Evolutionary conservation across 139 green algal species (phyloP).

Genomic region (Picochlorum sp.): DNA sequence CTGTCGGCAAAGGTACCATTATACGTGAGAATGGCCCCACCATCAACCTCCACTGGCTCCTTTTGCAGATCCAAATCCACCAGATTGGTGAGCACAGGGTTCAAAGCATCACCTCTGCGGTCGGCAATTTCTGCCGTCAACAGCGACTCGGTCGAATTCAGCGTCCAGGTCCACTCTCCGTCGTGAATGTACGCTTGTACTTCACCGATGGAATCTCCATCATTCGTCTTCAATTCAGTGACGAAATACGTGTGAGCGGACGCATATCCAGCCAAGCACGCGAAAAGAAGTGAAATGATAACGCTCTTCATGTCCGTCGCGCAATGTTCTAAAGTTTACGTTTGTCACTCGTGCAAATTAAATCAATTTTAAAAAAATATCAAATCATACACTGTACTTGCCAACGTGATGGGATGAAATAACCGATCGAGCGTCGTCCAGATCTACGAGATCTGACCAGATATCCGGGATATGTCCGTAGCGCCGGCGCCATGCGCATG

Average conservation of each 20-base stretch:
- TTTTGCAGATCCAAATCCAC: not conserved
- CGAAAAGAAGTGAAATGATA: slow-evolving; percentile 4
- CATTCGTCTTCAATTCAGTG: slow-evolving; percentile 3
- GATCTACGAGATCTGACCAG: too few species aligned
- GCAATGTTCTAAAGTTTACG: not conserved
- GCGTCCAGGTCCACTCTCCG: slow-evolving; percentile 3
- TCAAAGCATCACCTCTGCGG: slow-evolving; percentile 4
- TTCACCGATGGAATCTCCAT: slow-evolving; percentile 4
- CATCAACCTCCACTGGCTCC: slow-evolving; percentile 1
- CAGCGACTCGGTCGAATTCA: slow-evolving; percentile 4
- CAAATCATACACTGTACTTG: not conserved
- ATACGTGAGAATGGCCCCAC: slow-evolving; percentile 3
- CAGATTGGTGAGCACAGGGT: slow-evolving; percentile 1
- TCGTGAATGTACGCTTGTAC: slow-evolving; percentile 1
- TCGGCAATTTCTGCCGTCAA: slow-evolving; percentile 4
- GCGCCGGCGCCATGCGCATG: too few species aligned
- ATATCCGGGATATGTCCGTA: too few species aligned
- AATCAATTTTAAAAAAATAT: too few species aligned
- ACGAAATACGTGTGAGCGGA: not conserved
- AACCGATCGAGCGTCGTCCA: not conserved
- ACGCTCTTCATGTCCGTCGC: not conserved
- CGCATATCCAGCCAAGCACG: not conserved
- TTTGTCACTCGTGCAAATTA: too few species aligned
- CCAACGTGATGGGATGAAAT: not conserved
- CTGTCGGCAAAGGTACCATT: not conserved